A percentile compares a stretch with the other conserved stretches of the same genome.
Conservation (phyloP, 768 basidiomycete species). For the Ramaria sp. region DNA sequence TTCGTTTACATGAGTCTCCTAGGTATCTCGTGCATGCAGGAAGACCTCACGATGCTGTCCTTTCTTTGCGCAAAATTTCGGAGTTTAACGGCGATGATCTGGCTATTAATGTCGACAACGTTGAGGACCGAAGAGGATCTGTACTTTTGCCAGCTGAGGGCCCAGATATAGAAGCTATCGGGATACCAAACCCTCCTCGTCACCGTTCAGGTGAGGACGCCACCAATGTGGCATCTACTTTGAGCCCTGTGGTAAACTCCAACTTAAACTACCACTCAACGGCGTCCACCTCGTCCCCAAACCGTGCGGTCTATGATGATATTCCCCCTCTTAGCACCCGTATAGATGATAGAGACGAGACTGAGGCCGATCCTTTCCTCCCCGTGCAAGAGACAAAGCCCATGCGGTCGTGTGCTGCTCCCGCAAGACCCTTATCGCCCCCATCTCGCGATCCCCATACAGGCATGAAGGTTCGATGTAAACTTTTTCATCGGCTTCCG, state of each 20-base stretch:
- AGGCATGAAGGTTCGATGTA: constrained; percentile 8
- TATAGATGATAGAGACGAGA: background rate
- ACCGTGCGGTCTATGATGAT: background rate
- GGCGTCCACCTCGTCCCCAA: background rate
- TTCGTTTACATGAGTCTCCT: constrained; percentile 90
- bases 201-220: background rate
- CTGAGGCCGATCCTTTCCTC: constrained; percentile 10
- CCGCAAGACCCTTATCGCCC: background rate
- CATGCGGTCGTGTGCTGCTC: background rate
- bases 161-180: background rate
- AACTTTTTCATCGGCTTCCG: constrained; percentile 34
- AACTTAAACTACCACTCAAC: background rate
- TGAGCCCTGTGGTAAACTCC: background rate
- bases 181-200: background rate
- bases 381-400: background rate
- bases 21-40: constrained; percentile 87
- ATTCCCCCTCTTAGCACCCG: background rate
- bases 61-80: constrained; percentile 75
- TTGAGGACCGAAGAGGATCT: constrained; percentile 28
- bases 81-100: constrained; percentile 74
- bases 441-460: background rate
- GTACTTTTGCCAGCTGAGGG: background rate
- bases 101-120: constrained; percentile 58
- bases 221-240: background rate
- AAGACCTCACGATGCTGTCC: constrained; percentile 71